A percentile compares a stretch with the other conserved stretches of the same genome.
phyloP scores from a whole-genome alignment of 257 asterid genomes.

The Coffea canephora region DNA sequence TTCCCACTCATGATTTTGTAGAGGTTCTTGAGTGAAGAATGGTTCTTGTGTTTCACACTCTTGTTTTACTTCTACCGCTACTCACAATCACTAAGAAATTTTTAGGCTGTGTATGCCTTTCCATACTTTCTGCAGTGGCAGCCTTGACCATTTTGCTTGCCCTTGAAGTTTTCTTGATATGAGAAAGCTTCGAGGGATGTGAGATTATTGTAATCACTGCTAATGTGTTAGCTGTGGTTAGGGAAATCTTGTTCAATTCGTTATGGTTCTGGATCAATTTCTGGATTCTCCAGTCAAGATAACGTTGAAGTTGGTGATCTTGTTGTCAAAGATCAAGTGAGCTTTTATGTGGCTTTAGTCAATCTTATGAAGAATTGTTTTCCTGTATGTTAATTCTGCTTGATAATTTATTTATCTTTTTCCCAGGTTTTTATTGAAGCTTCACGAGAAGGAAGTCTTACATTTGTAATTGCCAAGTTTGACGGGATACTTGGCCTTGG shows the following conservation, averaged over 20 bases:
- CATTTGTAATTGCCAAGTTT: constrained; percentile 71
- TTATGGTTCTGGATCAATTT: constrained; percentile 83
- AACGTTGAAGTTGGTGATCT: constrained; percentile 85
- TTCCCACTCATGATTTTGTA: background rate
- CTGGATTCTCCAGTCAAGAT: constrained; percentile 90
- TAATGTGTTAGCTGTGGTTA: constrained; percentile 20
- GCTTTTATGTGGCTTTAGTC: constrained; percentile 18
- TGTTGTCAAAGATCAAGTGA: constrained; percentile 81
- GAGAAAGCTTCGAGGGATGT: background rate
- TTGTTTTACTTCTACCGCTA: background rate
- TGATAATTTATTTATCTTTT: background rate
- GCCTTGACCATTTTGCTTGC: background rate
- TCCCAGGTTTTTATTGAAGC: constrained; percentile 81
- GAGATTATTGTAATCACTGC: background rate
- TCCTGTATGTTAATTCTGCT: background rate
- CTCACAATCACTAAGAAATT: background rate
- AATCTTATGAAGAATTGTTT: background rate
- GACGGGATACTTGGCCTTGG: constrained; percentile 97
- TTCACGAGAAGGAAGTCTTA: constrained; percentile 73
- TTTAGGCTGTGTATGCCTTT: background rate
- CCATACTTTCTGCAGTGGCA: background rate
- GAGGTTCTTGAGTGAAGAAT: background rate
- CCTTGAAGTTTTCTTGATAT: background rate
- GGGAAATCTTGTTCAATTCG: constrained; percentile 70
- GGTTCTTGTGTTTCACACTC: background rate